phyloP scores from a whole-genome alignment of 208 protist genomes.

The Wallacemonas collosoma region DNA sequence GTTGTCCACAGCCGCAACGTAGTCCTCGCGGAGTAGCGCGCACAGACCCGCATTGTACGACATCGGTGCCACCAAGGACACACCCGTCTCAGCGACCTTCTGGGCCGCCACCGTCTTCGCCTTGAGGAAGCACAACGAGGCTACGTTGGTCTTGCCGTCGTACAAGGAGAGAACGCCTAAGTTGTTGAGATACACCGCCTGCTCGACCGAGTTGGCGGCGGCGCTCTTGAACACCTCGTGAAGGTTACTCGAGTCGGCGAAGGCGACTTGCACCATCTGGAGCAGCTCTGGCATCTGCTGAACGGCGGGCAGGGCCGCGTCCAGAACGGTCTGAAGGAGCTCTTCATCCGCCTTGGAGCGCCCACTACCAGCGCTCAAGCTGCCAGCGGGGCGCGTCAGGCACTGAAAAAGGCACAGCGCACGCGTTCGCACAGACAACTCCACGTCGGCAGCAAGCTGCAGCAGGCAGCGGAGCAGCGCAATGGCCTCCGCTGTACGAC shows the following conservation, averaged over 20 bases:
- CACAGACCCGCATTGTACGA: conserved; percentile 87
- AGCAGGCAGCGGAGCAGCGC: conserved; percentile 75
- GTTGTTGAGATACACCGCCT: conserved; percentile 87
- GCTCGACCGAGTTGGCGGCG: conserved; percentile 41
- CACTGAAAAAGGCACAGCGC: conserved; percentile 81
- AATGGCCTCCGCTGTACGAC: conserved; percentile 59
- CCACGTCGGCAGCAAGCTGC: conserved; percentile 52
- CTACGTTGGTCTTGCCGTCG: conserved; percentile 78
- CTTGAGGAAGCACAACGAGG: conserved; percentile 84
- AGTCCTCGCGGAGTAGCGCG: conserved; percentile 77
- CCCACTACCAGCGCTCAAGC: conserved; percentile 28
- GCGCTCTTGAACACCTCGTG: conserved; percentile 64
- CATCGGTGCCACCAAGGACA: conserved; percentile 49
- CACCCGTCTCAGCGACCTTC: conserved; percentile 20
- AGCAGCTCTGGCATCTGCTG: conserved; percentile 49
- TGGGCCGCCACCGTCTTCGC: conserved; percentile 52
- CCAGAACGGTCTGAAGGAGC: conserved; percentile 72
- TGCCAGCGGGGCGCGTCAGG: conserved; percentile 56
- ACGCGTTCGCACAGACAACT: conserved; percentile 48
- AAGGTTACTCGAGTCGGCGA: conserved; percentile 75
- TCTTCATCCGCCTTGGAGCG: conserved; percentile 77
- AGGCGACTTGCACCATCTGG: conserved; percentile 54
- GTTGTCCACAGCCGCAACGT: conserved; percentile 67
- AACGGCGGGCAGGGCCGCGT: conserved; percentile 43
- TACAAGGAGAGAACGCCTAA: conserved; percentile 77